Base-by-base conservation (phyloP, 805 yeast genomes). In the Wickerhamiella cacticola region DNA sequence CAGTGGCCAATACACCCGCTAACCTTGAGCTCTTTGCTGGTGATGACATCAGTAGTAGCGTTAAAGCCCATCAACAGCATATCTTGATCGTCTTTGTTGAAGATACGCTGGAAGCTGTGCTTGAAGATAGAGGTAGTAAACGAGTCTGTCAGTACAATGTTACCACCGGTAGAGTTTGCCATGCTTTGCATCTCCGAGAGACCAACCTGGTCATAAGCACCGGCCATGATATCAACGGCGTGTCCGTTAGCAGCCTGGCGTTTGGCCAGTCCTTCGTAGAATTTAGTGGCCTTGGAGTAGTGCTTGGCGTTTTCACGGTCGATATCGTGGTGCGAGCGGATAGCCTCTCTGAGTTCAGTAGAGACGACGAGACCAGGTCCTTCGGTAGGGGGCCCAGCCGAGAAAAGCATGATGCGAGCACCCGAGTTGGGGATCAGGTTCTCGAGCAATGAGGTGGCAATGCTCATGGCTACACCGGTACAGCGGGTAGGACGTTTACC, bases 1-100 rank as follows among this genome's bases (percentile, higher is more conserved):
- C 94, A 95, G 62, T 88, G 94, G 38, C 99, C 99, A 62, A 92
- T 84, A 49, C 92, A 69, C 48, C 98, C 99, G 44, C 89, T 78
- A 45, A 92, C 77, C 66, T 88, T 89, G 61, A 92, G 74, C 60
- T 87, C 95, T 59, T 74, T 76, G 35, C 94, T 79, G 5, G 95
- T 86, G 60, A 87, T 79, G 43, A 92, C 87, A 57, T 88, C 88
- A 61, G 92, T 68, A 29, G 79, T 75, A 52, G 94, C 96, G 62
- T 85, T 88, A 73, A 85, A 84, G 28, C 94, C 96, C 82, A 83
- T 83, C 55, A 78, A 74, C 62, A 94, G 74, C 65, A 73, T 82
- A 46, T 95, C 95, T 48, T 81, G 88, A 41, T 76, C 82, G 63
- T 92, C 97, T 62, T 83, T 87, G 57, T 76, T 73, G 70, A 88